phyloP scores from a whole-genome alignment of 768 basidiomycete species.

The Termitomyces sp. region DNA sequence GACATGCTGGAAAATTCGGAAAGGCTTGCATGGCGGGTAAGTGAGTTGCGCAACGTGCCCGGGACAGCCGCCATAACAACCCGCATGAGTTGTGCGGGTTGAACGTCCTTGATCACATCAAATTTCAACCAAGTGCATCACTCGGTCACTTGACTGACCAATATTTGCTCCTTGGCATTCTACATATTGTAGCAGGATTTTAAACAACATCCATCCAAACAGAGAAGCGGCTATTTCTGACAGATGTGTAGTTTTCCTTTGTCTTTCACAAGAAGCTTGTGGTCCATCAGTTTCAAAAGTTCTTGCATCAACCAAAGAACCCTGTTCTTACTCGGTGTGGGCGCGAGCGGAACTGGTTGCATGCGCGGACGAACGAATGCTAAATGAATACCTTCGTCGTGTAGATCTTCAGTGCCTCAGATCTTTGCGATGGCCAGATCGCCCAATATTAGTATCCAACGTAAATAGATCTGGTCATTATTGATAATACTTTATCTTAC shows the following conservation, averaged over 20 bases:
- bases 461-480: not conserved
- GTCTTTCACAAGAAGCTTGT: too few relatives aligned
- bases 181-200: too few relatives aligned
- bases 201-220: too few relatives aligned
- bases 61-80: not conserved
- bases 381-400: not conserved
- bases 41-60: not conserved
- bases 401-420: not conserved
- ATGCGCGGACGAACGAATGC: not conserved
- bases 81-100: not conserved
- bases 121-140: not conserved
- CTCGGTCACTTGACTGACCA: not conserved
- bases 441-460: not conserved
- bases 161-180: not conserved
- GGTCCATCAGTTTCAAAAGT: not conserved
- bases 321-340: too few relatives aligned
- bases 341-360: too few relatives aligned
- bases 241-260: not conserved
- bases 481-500: not conserved
- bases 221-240: not conserved
- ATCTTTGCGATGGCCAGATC: not conserved
- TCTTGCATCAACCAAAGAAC: not conserved
- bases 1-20: conserved; percentile 23
- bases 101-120: not conserved
- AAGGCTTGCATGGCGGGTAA: conserved; percentile 6